These are phyloP conservation scores for Leccinellum albellum DNA, from an alignment of 768 basidiomycete genomes.

Conservation along the genomic window DNA sequence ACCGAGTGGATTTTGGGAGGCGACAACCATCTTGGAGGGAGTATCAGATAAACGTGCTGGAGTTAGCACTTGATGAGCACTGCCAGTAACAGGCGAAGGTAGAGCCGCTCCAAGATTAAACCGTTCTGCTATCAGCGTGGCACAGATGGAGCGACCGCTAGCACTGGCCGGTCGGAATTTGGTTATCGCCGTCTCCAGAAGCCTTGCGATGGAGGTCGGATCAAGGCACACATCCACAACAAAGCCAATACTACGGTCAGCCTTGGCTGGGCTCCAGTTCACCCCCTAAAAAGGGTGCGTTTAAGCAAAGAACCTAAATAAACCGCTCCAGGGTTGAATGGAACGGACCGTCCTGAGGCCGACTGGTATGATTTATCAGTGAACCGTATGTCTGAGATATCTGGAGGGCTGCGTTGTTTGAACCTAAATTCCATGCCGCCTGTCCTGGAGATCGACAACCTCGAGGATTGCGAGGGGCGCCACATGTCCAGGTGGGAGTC, in stretches of 20 bases:
- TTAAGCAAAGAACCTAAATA: not conserved
- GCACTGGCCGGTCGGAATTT: not conserved
- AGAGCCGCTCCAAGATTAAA: not conserved
- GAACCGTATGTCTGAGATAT: not conserved
- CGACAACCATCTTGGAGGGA: not conserved
- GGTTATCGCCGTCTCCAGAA: not conserved
- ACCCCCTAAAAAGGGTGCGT: not conserved
- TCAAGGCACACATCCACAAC: not conserved
- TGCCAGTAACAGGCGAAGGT: not conserved
- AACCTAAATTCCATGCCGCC: not conserved
- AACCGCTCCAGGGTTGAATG: not conserved
- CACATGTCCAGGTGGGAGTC: not conserved
- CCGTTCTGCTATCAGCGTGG: not conserved
- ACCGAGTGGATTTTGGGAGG: not conserved
- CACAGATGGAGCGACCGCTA: not conserved
- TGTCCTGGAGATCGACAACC: not conserved
- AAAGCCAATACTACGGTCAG: not conserved
- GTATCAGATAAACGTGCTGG: not conserved
- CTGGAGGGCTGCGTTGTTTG: not conserved
- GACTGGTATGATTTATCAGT: not conserved
- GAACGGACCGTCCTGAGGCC: not conserved
- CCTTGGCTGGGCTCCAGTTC: not conserved
- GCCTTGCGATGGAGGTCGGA: conserved; percentile 1
- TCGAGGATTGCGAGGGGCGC: not conserved
- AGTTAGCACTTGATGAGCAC: not conserved